Conservation (phyloP, 208 protist genomes). For the Crithidia fasciculata region DNA sequence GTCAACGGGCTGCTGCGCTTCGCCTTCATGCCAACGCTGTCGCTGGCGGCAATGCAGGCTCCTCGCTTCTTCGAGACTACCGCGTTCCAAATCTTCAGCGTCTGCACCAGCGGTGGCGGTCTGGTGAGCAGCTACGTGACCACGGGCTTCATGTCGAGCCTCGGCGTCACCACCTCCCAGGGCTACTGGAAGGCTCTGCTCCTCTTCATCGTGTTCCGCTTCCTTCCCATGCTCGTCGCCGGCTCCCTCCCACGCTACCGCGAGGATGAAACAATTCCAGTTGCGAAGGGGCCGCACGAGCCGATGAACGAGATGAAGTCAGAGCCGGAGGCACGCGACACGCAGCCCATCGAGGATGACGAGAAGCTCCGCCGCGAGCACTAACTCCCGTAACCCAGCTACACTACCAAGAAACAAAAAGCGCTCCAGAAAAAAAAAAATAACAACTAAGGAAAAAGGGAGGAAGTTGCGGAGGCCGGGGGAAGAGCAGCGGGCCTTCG, state of each 20-base stretch:
- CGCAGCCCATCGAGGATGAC: neutral
- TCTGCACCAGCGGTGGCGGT: conserved; percentile 29
- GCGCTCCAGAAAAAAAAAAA: neutral
- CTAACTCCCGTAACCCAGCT: neutral
- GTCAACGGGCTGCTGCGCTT: conserved; percentile 28
- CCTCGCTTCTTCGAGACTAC: conserved; percentile 36
- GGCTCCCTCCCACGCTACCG: conserved; percentile 23
- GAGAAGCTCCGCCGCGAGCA: neutral
- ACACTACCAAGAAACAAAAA: neutral
- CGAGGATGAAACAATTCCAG: conserved; percentile 31
- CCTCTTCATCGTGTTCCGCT: conserved; percentile 32
- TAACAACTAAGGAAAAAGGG: too few relatives aligned
- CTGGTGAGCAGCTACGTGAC: conserved; percentile 18
- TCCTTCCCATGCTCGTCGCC: conserved; percentile 33
- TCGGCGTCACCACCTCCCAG: conserved; percentile 12
- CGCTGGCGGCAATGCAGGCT: conserved; percentile 40
- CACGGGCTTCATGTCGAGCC: conserved; percentile 12
- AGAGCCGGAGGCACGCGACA: neutral
- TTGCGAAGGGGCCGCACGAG: neutral
- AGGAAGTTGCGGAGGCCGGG: too few relatives aligned
- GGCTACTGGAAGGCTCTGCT: conserved; percentile 40
- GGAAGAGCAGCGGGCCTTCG: too few relatives aligned
- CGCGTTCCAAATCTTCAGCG: conserved; percentile 41
- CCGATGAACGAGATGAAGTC: conserved; percentile 7
- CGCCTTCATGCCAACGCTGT: conserved; percentile 50